Evolutionary conservation across 2,329 filamentous ascomycete genomes (phyloP), one percentile per base, ranked within the genome.

Genomic region (Metarhizium humberi): DNA sequence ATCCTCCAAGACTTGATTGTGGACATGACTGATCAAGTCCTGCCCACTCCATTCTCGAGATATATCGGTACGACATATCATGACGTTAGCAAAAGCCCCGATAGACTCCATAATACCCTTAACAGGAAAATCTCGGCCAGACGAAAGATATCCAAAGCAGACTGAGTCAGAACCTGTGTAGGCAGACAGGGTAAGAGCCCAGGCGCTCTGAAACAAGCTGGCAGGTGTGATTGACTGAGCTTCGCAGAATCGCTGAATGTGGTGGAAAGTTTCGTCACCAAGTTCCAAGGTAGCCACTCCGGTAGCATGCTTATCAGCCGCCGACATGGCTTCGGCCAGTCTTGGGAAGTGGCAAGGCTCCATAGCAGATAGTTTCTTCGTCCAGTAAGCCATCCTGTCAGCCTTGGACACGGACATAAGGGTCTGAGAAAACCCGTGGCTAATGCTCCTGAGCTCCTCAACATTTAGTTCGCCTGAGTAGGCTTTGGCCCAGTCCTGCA

Each of bases 1-100:
- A 40, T 73, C 73, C 42, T 69, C 64, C 18, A 76, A 69, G 14
- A 76, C 75, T 55, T 78, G 72, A 13, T 66, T 64, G 43, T 79
- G 77, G 0, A 78, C 40, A 14, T 42, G 13, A 29, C 20, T 29
- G 11, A 45, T 18, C 42, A 52, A 52, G 32, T 48, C 5, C 20
- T 49, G 10, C 16, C 34, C 25, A 14, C 7, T 16, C 54, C 2
- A 63, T 32, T 43, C 48, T 40, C 30, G 14, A 32, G 56, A 13
- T 79, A 64, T 2, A 68, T 55, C 51, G 4, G 48, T 38, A 32
- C 47, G 53, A 36, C 53, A 55, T 6, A 55, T 49, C 36, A 58
- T 49, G 34, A 60, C 55, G 38, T 60, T 60, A 2, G 55, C 55
- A n/a, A 54, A 54, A 14, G 58, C 54, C 4, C 58, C 56, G 16